These are phyloP conservation scores for Salvia sclarea DNA, from an alignment of 305 asterid genomes.

Conservation along the genomic window DNA sequence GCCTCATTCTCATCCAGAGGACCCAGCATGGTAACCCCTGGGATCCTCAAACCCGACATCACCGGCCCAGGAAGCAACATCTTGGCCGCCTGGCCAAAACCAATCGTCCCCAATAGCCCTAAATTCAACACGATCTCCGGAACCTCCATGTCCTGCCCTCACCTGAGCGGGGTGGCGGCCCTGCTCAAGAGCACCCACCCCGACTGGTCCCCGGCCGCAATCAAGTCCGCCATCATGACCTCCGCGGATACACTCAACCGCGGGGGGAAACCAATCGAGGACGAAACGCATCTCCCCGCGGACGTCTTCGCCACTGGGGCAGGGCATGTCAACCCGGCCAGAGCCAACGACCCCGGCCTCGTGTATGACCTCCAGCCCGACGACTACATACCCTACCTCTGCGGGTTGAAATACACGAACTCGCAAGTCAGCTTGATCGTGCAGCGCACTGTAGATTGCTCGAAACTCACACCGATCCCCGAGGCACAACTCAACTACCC, in stretches of 20 bases:
- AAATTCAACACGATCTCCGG: constrained; percentile 57
- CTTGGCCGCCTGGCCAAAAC: constrained; percentile 58
- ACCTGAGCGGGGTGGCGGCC: constrained; percentile 54
- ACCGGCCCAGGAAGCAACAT: constrained; percentile 61
- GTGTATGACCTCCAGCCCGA: constrained; percentile 43
- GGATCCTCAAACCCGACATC: constrained; percentile 57
- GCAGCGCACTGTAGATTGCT: constrained; percentile 36
- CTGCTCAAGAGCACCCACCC: constrained; percentile 58
- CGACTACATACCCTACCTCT: constrained; percentile 53
- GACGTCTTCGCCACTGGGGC: constrained; percentile 48
- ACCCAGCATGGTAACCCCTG: constrained; percentile 54
- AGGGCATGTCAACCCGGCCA: constrained; percentile 55
- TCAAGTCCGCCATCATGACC: constrained; percentile 65
- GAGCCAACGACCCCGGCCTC: constrained; percentile 54
- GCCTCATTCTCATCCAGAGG: constrained; percentile 60
- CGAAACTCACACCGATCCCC: constrained; percentile 32
- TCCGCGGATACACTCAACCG: constrained; percentile 39
- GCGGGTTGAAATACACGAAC: constrained; percentile 47
- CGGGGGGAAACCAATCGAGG: constrained; percentile 27
- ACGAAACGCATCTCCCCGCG: constrained; percentile 39
- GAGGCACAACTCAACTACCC: constrained; percentile 60
- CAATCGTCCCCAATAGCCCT: too few species aligned
- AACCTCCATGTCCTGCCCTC: constrained; percentile 68
- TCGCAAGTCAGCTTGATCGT: constrained; percentile 36
- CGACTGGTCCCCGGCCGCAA: constrained; percentile 60